Percentiles rank a stretch among this genome's conserved stretches.
These are phyloP conservation scores for Hebeloma cylindrosporum DNA, from an alignment of 768 basidiomycete species.

Conservation along the genomic window DNA sequence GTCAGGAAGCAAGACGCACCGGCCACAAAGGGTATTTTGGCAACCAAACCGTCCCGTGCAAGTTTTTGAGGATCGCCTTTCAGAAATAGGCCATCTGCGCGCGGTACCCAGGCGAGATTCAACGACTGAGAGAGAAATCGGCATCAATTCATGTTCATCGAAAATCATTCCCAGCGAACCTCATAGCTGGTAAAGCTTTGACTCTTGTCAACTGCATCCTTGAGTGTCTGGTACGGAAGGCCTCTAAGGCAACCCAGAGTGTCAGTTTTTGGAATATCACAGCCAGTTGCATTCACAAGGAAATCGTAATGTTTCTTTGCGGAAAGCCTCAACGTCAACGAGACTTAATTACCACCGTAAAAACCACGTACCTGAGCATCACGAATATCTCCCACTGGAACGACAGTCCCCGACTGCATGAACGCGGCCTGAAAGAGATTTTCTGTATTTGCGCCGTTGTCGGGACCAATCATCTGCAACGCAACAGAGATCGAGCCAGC, in stretches of 20 bases:
- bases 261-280: conserved; percentile 31
- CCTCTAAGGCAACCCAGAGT: conserved; percentile 44
- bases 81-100: conserved; percentile 51
- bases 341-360: background rate
- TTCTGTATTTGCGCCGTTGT: conserved; percentile 44
- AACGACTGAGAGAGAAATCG: conserved; percentile 33
- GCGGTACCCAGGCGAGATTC: conserved; percentile 47
- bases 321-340: background rate
- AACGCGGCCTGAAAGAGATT: conserved; percentile 49
- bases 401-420: conserved; percentile 45
- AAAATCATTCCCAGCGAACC: conserved; percentile 21
- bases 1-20: too few relatives aligned
- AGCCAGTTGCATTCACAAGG: conserved; percentile 36
- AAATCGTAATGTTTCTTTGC: conserved; percentile 38
- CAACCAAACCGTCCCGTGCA: conserved; percentile 43
- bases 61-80: conserved; percentile 43
- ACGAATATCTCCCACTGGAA: conserved; percentile 42
- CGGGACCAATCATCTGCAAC: conserved; percentile 49
- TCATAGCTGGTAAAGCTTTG: conserved; percentile 42
- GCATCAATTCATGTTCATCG: background rate
- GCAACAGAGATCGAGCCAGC: conserved; percentile 54
- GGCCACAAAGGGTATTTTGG: conserved; percentile 49
- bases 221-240: conserved; percentile 35
- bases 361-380: conserved; percentile 33
- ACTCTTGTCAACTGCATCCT: conserved; percentile 38